Conservation (phyloP, 805 yeast species). For the Spathaspora passalidarum region DNA sequence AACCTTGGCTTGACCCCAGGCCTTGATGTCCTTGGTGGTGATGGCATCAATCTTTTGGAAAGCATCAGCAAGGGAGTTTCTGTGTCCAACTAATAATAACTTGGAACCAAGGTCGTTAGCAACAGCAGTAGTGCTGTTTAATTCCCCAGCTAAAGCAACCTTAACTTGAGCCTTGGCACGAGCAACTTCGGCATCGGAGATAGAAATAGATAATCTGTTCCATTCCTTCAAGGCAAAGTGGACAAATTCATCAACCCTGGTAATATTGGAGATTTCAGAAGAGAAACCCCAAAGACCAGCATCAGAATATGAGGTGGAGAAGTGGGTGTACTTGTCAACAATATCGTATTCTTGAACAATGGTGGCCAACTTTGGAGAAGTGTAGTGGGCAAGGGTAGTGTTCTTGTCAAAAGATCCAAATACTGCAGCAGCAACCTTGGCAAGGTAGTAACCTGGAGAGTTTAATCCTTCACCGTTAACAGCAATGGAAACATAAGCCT, state of each 20-base stretch:
- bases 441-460: constrained; percentile 65
- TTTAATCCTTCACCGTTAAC: constrained; percentile 65
- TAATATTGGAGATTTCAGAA: constrained; percentile 59
- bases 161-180: constrained; percentile 73
- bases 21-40: constrained; percentile 54
- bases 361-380: constrained; percentile 68
- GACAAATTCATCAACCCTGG: constrained; percentile 66
- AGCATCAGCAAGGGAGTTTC: constrained; percentile 58
- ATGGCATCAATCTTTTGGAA: constrained; percentile 63
- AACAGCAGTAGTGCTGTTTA: constrained; percentile 48
- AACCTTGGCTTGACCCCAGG: constrained; percentile 72
- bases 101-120: constrained; percentile 58
- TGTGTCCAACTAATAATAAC: constrained; percentile 59
- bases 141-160: constrained; percentile 52
- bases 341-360: constrained; percentile 69
- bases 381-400: constrained; percentile 47
- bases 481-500: constrained; percentile 75
- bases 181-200: constrained; percentile 74
- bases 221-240: constrained; percentile 84
- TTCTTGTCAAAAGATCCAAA: constrained; percentile 52
- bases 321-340: constrained; percentile 69
- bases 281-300: constrained; percentile 83
- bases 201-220: constrained; percentile 77
- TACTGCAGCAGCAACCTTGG: constrained; percentile 69
- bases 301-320: constrained; percentile 69